phyloP scores from a whole-genome alignment of 306 rosid species.

The Cicer bijugum region DNA sequence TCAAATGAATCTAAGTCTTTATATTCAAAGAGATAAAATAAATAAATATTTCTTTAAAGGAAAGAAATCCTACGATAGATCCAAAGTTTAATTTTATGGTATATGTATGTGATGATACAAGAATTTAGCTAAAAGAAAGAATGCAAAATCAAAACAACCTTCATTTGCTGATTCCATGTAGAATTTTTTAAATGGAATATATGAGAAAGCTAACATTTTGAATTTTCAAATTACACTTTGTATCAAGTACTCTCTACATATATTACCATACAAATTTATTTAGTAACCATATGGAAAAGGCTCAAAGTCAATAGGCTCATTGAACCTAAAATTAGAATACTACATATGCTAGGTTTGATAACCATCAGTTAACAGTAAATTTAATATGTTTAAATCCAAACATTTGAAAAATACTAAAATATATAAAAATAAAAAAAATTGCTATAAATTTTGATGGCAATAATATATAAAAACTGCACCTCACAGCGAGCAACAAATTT shows the following conservation, averaged over 20 bases:
- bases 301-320: too few relatives aligned
- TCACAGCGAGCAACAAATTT: constrained; percentile 83
- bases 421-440: constrained; percentile 9
- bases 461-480: constrained; percentile 50
- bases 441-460: constrained; percentile 12
- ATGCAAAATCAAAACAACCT: not conserved
- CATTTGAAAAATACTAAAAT: not conserved
- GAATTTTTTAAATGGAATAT: too few relatives aligned
- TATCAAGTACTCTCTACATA: not conserved
- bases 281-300: too few relatives aligned
- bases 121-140: constrained; percentile 5
- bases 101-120: constrained; percentile 10
- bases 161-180: not conserved
- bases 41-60: not conserved
- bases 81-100: not conserved
- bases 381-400: not conserved
- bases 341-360: constrained; percentile 9
- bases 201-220: too few relatives aligned
- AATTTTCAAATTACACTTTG: not conserved
- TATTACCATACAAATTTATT: not conserved
- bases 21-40: not conserved
- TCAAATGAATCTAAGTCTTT: not conserved
- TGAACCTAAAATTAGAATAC: constrained; percentile 11
- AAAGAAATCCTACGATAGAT: not conserved
- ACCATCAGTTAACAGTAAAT: not conserved